Evolutionary conservation across 2,329 filamentous ascomycete species (phyloP).

Genomic region (Septoria petroselini): DNA sequence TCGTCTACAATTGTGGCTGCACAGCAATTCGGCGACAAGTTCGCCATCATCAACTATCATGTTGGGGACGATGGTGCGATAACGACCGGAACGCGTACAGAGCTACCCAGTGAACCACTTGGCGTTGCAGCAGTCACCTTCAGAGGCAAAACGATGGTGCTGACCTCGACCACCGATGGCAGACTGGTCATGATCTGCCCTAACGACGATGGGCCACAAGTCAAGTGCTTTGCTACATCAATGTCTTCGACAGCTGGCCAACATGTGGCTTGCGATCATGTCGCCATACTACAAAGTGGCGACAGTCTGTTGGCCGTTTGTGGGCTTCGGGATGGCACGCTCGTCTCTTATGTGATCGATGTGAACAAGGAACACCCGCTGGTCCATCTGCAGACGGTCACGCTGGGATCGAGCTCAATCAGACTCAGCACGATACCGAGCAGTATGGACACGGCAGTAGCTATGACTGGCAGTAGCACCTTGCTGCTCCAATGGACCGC

Average conservation of each 20-base stretch:
- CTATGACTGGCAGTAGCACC: constrained; percentile 29
- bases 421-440: constrained; percentile 23
- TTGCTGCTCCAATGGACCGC: constrained; percentile 31
- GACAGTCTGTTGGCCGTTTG: constrained; percentile 25
- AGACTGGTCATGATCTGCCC: constrained; percentile 16
- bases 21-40: constrained; percentile 13
- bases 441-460: constrained; percentile 23
- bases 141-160: constrained; percentile 11
- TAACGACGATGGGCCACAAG: background rate
- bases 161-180: constrained; percentile 19
- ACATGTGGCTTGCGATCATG: constrained; percentile 27
- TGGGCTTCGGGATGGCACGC: constrained; percentile 34
- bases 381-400: constrained; percentile 13
- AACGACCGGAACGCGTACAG: background rate
- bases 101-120: constrained; percentile 16
- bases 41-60: constrained; percentile 16
- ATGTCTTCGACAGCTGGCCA: constrained; percentile 9
- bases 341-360: constrained; percentile 23
- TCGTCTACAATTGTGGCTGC: constrained; percentile 22
- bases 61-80: constrained; percentile 13
- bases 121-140: constrained; percentile 19
- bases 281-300: constrained; percentile 23
- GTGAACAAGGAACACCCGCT: constrained; percentile 7
- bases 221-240: constrained; percentile 5
- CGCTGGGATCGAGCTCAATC: constrained; percentile 31